Conservation (phyloP, 371 early-diverging fungal species). For the Basidiobolus meristosporus region DNA sequence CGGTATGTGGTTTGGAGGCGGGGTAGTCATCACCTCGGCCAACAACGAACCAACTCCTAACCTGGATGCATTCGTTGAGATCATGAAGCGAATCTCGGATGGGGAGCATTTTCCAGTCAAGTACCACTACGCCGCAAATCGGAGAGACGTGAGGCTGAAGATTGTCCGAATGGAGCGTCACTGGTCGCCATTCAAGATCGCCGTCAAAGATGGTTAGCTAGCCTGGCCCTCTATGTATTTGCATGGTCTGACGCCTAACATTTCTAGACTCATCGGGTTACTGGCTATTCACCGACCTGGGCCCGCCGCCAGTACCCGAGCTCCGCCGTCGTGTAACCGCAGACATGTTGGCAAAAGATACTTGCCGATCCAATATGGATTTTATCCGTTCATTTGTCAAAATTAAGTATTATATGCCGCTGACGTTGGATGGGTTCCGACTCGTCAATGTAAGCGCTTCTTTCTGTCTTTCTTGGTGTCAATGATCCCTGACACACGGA, state of each 20-base stretch:
- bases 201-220: constrained; percentile 45
- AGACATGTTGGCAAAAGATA: constrained; percentile 30
- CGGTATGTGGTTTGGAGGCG: constrained; percentile 34
- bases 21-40: constrained; percentile 30
- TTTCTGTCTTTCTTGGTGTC: not conserved
- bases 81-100: constrained; percentile 38
- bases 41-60: constrained; percentile 46
- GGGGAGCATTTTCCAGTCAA: constrained; percentile 60
- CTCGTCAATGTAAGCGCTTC: constrained; percentile 16
- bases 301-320: constrained; percentile 24
- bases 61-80: constrained; percentile 53
- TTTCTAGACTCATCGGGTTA: constrained; percentile 35
- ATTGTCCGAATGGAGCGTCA: constrained; percentile 60
- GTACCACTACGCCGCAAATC: constrained; percentile 36
- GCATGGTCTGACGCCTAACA: not conserved
- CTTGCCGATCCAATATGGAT: constrained; percentile 28
- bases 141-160: constrained; percentile 44
- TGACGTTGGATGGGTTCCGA: constrained; percentile 46
- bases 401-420: constrained; percentile 47
- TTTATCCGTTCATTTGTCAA: constrained; percentile 43
- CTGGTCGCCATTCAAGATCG: constrained; percentile 61
- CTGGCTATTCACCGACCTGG: constrained; percentile 55
- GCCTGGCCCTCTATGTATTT: not conserved
- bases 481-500: too few species aligned
- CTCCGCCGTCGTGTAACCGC: constrained; percentile 33